Conservation (phyloP, 257 asterid genomes). For the Solanum paucissectum region DNA sequence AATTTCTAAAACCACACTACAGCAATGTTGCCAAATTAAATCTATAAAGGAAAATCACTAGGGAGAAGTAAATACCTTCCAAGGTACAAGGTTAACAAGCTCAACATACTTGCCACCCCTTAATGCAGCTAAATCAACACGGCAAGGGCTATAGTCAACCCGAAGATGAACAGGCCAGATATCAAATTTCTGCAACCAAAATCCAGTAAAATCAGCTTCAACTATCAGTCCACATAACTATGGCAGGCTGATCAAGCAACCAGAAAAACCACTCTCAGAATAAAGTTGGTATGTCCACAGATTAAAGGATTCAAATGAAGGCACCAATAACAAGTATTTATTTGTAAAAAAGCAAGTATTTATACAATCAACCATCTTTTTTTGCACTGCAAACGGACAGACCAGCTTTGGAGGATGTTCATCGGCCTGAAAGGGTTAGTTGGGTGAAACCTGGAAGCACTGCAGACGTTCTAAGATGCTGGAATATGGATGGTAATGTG, state of each 20-base stretch:
- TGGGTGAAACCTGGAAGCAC: neutral
- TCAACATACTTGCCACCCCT: constrained; percentile 97
- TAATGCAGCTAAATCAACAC: constrained; percentile 81
- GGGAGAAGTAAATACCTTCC: constrained; percentile 63
- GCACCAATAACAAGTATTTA: neutral
- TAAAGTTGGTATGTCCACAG: neutral
- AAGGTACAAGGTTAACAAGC: constrained; percentile 87
- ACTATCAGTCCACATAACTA: constrained; percentile 1
- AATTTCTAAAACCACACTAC: neutral
- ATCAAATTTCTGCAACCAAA: constrained; percentile 79
- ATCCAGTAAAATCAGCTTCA: constrained; percentile 7
- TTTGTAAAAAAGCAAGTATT: neutral
- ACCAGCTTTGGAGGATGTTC: neutral
- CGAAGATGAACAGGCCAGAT: constrained; percentile 70
- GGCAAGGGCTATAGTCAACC: constrained; percentile 88
- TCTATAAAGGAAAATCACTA: neutral
- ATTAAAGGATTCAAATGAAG: neutral
- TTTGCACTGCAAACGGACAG: neutral
- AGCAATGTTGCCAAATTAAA: neutral
- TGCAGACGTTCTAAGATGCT: neutral
- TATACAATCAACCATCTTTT: neutral
- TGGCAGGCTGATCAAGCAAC: neutral
- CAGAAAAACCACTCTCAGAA: neutral
- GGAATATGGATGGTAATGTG: neutral
- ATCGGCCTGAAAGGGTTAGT: neutral